Evolutionary conservation across 2,329 filamentous ascomycete genomes (phyloP), one percentile per base, ranked within the genome.

Genomic region (Paramyrothecium roridum): DNA sequence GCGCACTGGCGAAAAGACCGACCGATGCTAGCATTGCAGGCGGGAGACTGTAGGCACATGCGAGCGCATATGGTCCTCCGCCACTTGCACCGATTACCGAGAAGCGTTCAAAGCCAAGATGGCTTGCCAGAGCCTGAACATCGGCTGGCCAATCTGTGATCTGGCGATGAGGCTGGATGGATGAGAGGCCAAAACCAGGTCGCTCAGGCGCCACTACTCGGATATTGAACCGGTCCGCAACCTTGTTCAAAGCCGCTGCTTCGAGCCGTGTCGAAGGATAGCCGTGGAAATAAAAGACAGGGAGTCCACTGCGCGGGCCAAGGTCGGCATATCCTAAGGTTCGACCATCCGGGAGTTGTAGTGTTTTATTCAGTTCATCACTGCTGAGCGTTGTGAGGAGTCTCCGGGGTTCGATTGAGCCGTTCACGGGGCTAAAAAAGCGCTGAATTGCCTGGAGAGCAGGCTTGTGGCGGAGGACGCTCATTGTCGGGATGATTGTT

Each of bases 221-320:
- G 17, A 73, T 55, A 4, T 61, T 57, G 10, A 61, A 62, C 3
- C 59, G 57, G 3, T 57, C 54, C 11, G 68, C 71, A 4, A 64
- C 50, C 3, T 59, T 53, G 40, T 71, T 61, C 19, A 69, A 52
- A 11, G 59, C 58, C 7, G 54, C 55, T 8, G 63, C 70, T 54
- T 78, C 76, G 12, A 76, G 60, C 6, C 75, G 74, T 3, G 70
- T 76, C 1, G 68, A 68, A 0, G 75, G 76, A 52, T 71, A 74
- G 10, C 75, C 76, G 57, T 79, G 76, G 52, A 77, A 74, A 59
- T 70, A 74, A 30, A 79, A 59, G 1, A 76, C 53, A 0, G 72
- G 70, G 6, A 64, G 58, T 6, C 70, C 70, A 3, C 56, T 57
- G 0, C 63, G 56, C 2, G 57, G 46, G 10, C 76, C 76, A 48